Percentiles rank a stretch among this genome's conserved stretches.
phyloP scores from a whole-genome alignment of 2,329 filamentous ascomycete genomes.

The Elsinoe fawcettii region DNA sequence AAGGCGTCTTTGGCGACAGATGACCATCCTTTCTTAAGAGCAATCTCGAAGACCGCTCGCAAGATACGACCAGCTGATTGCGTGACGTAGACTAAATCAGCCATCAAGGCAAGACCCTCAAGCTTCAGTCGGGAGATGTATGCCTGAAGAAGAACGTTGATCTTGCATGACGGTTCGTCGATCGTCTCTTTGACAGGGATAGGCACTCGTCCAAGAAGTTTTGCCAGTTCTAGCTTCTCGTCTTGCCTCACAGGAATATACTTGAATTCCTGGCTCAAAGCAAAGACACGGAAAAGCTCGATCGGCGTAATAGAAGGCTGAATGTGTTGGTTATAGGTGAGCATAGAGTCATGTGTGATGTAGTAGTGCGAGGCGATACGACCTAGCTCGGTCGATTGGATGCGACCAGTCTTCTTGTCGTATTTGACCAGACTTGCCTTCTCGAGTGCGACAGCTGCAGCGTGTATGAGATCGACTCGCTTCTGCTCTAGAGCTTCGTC shows the following conservation, averaged over 20 bases:
- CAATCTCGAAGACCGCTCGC: conserved; percentile 91
- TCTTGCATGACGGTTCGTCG: conserved; percentile 93
- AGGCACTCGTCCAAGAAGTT: conserved; percentile 79
- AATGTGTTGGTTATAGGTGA: conserved; percentile 91
- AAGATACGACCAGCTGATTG: conserved; percentile 95
- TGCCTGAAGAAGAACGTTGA: conserved; percentile 93
- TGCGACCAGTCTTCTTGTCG: conserved; percentile 80
- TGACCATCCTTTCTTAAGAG: conserved; percentile 94
- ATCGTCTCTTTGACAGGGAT: conserved; percentile 97
- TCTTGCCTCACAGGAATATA: conserved; percentile 97
- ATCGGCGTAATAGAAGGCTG: conserved; percentile 89
- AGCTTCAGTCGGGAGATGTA: conserved; percentile 93
- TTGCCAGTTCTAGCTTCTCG: conserved; percentile 92
- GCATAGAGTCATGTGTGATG: conserved; percentile 92
- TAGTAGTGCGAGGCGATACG: conserved; percentile 98
- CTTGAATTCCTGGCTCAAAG: conserved; percentile 95
- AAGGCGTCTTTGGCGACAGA: conserved; percentile 86
- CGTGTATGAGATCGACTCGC: conserved; percentile 93
- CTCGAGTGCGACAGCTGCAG: conserved; percentile 77
- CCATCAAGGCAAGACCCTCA: conserved; percentile 91
- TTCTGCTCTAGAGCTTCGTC: conserved; percentile 90
- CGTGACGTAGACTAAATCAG: conserved; percentile 96
- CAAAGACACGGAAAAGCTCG: conserved; percentile 93
- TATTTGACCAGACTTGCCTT: conserved; percentile 89
- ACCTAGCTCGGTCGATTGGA: conserved; percentile 89